A percentile compares a stretch with the other conserved stretches of the same genome.
phyloP scores from a whole-genome alignment of 768 basidiomycete genomes.

The Psilocybe tampanensis region DNA sequence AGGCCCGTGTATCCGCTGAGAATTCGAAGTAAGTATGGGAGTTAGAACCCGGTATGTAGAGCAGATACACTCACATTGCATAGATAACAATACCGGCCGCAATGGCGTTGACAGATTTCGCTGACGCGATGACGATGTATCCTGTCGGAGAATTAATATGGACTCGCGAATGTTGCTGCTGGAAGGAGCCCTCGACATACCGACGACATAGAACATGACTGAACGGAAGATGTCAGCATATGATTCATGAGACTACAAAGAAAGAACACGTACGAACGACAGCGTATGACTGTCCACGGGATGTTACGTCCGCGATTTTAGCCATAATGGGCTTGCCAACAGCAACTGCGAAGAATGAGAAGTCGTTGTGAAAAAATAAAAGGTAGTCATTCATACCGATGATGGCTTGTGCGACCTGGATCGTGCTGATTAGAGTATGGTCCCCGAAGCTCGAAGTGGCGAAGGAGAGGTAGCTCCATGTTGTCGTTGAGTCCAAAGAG shows the following conservation, averaged over 20 bases:
- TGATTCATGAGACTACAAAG: not conserved
- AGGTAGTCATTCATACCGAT: slow-evolving; percentile 42
- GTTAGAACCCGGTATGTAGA: slow-evolving; percentile 10
- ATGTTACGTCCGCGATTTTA: slow-evolving; percentile 71
- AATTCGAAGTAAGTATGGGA: slow-evolving; percentile 8
- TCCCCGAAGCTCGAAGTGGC: slow-evolving; percentile 55
- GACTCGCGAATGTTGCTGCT: not conserved
- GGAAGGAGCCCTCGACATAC: slow-evolving; percentile 27
- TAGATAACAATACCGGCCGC: slow-evolving; percentile 61
- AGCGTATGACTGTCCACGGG: slow-evolving; percentile 65
- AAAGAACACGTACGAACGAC: slow-evolving; percentile 47
- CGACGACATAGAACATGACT: slow-evolving; percentile 65
- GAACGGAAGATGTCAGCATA: not conserved
- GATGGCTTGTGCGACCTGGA: slow-evolving; percentile 55
- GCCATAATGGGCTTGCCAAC: slow-evolving; percentile 71
- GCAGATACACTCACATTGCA: slow-evolving; percentile 42
- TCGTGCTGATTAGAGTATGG: slow-evolving; percentile 58
- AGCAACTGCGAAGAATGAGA: slow-evolving; percentile 26
- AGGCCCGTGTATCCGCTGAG: slow-evolving; percentile 67
- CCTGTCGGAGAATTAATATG: slow-evolving; percentile 27
- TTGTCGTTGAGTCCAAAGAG: slow-evolving; percentile 72
- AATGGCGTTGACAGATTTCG: slow-evolving; percentile 44
- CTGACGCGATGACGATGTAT: slow-evolving; percentile 56
- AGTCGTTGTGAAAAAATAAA: not conserved
- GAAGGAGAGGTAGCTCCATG: slow-evolving; percentile 62